Base-by-base conservation (phyloP, 257 asterid species). In the Scutellaria galericulata region DNA sequence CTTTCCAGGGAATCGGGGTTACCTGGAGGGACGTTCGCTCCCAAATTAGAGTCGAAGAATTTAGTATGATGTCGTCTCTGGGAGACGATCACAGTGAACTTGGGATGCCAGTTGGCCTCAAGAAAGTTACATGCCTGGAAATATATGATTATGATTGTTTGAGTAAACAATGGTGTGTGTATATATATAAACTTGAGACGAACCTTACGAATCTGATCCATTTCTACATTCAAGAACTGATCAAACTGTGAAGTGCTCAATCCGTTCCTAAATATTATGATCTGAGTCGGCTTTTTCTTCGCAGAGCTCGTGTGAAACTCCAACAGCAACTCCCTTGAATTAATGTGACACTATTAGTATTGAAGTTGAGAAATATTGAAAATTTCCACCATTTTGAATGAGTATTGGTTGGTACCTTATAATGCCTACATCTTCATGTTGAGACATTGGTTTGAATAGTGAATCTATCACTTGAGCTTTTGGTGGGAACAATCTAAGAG, bases 61-160 rank as follows among this genome's bases (percentile, higher is more conserved):
- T 83, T 85, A 4, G 84, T 83, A 81, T 83, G 90, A 12, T 83
- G 90, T 15, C 74, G 77, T 78, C 86, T 85, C 45, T 80, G 86
- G 50, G 89, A 75, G 13, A 81, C 79, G 47, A 85, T 78, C 24
- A 80, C 70, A 6, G 82, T 78, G 70, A 85, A 78, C 46, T 85
- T 85, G 44, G 89, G 89, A 45, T 62, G 84, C 90, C 87, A 85
- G 7, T 74, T 83, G 56, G 84, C 68, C 37, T 83, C 90, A 1
- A 83, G 83, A 64, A 83, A 85, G 50, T 68, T 64, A 31, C 87
- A 83, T 57, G 87, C 86, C 89, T 85, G 24, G 9, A 58, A 39
- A 48, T 45, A 61, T 46, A 8, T 65, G 46, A 59, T 18, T 11
- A 54, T 31, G 63, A 35, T 7, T 18, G 20, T 15, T 48, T 48